Conservation (phyloP, 306 rosid genomes). For the Rosa rugosa region DNA sequence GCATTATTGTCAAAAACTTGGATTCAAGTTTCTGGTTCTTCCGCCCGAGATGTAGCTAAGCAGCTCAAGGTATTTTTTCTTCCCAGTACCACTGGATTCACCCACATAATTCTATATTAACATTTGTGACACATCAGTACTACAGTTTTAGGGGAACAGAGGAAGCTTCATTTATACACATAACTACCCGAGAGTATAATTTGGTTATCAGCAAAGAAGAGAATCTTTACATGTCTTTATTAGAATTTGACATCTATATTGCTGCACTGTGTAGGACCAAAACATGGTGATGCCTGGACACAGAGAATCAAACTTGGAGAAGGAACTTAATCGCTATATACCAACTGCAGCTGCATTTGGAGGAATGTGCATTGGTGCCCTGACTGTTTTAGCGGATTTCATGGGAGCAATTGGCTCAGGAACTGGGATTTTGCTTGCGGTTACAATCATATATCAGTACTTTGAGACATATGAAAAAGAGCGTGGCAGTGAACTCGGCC, state of each 20-base stretch:
- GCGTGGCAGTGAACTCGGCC: conserved; percentile 79
- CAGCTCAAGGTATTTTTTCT: conserved; percentile 65
- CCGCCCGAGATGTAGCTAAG: conserved; percentile 91
- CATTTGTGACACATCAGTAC: neutral
- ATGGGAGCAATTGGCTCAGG: conserved; percentile 97
- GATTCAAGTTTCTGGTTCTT: conserved; percentile 95
- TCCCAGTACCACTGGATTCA: neutral
- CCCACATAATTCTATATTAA: neutral
- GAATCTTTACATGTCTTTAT: neutral
- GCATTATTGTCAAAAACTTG: conserved; percentile 86
- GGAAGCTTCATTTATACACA: neutral
- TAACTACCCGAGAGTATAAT: neutral
- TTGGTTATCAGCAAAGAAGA: neutral
- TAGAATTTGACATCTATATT: neutral
- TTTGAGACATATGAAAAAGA: conserved; percentile 86
- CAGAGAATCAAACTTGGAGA: conserved; percentile 81
- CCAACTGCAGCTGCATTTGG: conserved; percentile 94
- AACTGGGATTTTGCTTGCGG: conserved; percentile 84
- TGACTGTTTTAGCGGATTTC: conserved; percentile 85
- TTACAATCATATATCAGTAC: conserved; percentile 87
- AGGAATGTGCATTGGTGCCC: conserved; percentile 88
- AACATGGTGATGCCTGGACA: conserved; percentile 97
- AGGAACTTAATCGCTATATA: conserved; percentile 77
- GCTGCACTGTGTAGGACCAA: conserved; percentile 64
- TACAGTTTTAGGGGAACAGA: neutral